phyloP scores from a whole-genome alignment of 352 stramenopile genomes.

The Globisporangium barbulae region DNA sequence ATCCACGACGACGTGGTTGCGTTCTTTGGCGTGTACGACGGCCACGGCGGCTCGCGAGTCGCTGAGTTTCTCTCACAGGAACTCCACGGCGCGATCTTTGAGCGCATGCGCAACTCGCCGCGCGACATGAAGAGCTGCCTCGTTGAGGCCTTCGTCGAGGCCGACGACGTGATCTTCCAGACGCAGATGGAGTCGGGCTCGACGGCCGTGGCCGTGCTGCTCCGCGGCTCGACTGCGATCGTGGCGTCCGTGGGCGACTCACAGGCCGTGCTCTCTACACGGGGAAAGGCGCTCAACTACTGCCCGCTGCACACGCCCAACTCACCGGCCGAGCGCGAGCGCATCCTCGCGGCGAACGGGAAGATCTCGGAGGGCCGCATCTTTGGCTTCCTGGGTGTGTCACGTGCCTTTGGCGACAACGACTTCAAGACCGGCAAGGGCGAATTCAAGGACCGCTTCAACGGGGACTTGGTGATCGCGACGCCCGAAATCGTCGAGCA shows the following conservation, averaged over 20 bases:
- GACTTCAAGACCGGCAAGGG: slow-evolving; percentile 84
- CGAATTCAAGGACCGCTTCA: slow-evolving; percentile 79
- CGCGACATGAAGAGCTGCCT: slow-evolving; percentile 33
- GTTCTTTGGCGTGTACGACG: slow-evolving; percentile 86
- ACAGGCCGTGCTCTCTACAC: slow-evolving; percentile 67
- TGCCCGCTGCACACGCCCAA: slow-evolving; percentile 71
- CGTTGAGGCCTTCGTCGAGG: slow-evolving; percentile 45
- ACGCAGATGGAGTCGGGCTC: slow-evolving; percentile 71
- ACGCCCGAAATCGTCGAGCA: slow-evolving; percentile 65
- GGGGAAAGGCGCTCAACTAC: slow-evolving; percentile 46
- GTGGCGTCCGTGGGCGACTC: slow-evolving; percentile 80
- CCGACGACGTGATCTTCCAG: slow-evolving; percentile 73
- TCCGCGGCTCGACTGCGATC: slow-evolving; percentile 46
- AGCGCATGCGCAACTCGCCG: slow-evolving; percentile 35
- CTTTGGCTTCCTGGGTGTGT: slow-evolving; percentile 81
- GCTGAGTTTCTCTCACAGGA: slow-evolving; percentile 61
- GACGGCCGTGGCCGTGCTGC: slow-evolving; percentile 59
- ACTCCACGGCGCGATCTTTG: slow-evolving; percentile 59
- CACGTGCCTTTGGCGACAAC: slow-evolving; percentile 80
- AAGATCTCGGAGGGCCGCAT: slow-evolving; percentile 82
- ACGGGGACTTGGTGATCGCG: slow-evolving; percentile 75
- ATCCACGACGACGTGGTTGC: slow-evolving; percentile 59
- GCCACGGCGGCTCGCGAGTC: slow-evolving; percentile 68
- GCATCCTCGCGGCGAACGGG: slow-evolving; percentile 81
- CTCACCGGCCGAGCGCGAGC: slow-evolving; percentile 61